A percentile compares a stretch with the other conserved stretches of the same genome.
Evolutionary conservation across 2,329 filamentous ascomycete species (phyloP).

Genomic region (Colletotrichum melonis): DNA sequence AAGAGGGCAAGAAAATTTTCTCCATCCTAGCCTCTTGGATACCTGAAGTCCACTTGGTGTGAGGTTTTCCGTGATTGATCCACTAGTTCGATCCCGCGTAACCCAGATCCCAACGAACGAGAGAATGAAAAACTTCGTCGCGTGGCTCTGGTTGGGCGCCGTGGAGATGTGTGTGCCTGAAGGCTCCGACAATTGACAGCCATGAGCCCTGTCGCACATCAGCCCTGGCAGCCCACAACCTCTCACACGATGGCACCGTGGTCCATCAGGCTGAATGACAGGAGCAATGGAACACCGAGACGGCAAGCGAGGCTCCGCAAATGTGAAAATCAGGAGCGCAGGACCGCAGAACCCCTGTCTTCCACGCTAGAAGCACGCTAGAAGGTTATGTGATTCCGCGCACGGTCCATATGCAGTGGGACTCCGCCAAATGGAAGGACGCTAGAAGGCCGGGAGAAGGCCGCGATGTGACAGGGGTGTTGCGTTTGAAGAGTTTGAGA

Average conservation of each 20-base stretch:
- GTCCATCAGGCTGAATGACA: neutral
- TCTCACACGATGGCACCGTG: neutral
- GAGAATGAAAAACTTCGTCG: neutral
- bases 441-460: constrained; percentile 31
- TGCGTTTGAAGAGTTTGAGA: neutral
- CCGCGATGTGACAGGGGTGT: neutral
- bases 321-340: neutral
- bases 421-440: constrained; percentile 9
- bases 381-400: neutral
- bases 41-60: constrained; percentile 6
- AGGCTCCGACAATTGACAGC: neutral
- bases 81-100: neutral
- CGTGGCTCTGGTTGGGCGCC: neutral
- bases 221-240: neutral
- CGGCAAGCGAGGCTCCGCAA: neutral
- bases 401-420: neutral
- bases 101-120: neutral
- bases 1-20: neutral
- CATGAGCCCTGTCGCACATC: constrained; percentile 6
- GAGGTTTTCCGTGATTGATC: neutral
- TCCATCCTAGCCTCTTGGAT: neutral
- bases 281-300: neutral
- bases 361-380: constrained; percentile 30
- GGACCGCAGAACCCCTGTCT: neutral
- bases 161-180: neutral